Percentiles rank a stretch among this genome's conserved stretches.
Evolutionary conservation across 768 basidiomycete species (phyloP).

Genomic region (Artomyces pyxidatus): DNA sequence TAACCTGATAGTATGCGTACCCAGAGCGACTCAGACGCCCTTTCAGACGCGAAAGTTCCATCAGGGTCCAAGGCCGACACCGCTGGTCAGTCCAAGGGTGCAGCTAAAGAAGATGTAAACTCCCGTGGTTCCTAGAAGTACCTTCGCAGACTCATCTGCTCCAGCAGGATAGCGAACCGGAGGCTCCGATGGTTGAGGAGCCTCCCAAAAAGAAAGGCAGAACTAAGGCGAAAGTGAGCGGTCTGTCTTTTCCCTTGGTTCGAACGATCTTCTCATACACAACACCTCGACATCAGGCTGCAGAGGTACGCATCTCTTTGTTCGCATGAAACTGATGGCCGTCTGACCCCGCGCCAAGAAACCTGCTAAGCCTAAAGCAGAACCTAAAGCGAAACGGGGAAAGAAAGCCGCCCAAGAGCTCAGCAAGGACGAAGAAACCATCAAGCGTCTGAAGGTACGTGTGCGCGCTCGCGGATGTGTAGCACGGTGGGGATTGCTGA

Average conservation of each 20-base stretch:
- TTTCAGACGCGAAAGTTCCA: neutral
- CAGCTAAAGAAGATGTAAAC: neutral
- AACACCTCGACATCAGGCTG: no score
- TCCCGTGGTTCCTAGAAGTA: neutral
- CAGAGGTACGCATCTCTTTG: no score
- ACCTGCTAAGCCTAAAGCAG: conserved; percentile 21
- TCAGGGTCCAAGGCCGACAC: neutral
- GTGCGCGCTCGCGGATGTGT: neutral
- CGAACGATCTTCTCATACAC: no score
- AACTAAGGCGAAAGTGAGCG: conserved; percentile 27
- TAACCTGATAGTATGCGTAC: neutral
- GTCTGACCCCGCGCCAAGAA: no score
- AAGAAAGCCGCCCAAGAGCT: conserved; percentile 20
- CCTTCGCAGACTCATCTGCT: neutral
- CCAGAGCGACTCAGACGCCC: conserved; percentile 5
- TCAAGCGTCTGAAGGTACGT: conserved; percentile 65
- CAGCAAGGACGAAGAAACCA: conserved; percentile 62
- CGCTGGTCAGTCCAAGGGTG: neutral
- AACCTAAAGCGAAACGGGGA: conserved; percentile 27
- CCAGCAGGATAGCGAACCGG: neutral
- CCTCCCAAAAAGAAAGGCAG: neutral
- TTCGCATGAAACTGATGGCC: neutral
- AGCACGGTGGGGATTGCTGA: neutral
- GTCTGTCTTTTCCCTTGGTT: neutral
- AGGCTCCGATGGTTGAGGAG: neutral